Evolutionary conservation across 306 rosid genomes (phyloP), one percentile per base, ranked within the genome.

Genomic region (Echinosophora koreensis): DNA sequence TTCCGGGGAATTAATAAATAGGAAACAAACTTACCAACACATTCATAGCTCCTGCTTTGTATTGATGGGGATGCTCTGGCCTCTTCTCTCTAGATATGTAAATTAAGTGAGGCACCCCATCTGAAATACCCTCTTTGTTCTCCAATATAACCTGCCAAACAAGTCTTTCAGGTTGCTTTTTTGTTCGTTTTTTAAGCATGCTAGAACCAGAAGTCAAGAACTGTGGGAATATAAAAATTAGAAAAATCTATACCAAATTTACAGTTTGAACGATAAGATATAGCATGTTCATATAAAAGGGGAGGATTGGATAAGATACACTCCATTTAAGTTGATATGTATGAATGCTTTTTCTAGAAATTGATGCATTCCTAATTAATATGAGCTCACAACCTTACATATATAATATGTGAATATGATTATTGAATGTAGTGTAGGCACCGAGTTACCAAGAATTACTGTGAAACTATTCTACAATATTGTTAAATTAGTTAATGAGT

Each of bases 1-100:
- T 32, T 18, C 32, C 11, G 13, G 0, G 4, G 27, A 5, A 17
- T 49, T 3, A 35, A 34, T 4, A 1, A 6, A 11, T 59, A 4
- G 44, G 15, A 13, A 12, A 49, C n/a, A 35, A 75, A 82, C 44
- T 80, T 80, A 90, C 92, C 75, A 89, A 74, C 15, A 39, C 88
- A 55, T 93, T 93, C 94, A 89, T 90, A 42, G 96, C 93, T 3
- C 97, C 97, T 0, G 96, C 96, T 85, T 93, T 93, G 81, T 84
- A 84, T 38, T 88, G 80, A 73, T 89, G 96, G n/a, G 83, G 68
- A 46, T 54, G 37, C 4, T 84, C 50, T 14, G 85, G 91, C 2
- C 67, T 77, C 85, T 93, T 93, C 82, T 90, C 93, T 80, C 96
- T 91, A 0, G 94, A 84, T 8, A 89, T 42, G 71, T 90, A 93